These are phyloP conservation scores for Heliamphora pulchella DNA, from an alignment of 179 eudicot genomes.

Conservation along the genomic window DNA sequence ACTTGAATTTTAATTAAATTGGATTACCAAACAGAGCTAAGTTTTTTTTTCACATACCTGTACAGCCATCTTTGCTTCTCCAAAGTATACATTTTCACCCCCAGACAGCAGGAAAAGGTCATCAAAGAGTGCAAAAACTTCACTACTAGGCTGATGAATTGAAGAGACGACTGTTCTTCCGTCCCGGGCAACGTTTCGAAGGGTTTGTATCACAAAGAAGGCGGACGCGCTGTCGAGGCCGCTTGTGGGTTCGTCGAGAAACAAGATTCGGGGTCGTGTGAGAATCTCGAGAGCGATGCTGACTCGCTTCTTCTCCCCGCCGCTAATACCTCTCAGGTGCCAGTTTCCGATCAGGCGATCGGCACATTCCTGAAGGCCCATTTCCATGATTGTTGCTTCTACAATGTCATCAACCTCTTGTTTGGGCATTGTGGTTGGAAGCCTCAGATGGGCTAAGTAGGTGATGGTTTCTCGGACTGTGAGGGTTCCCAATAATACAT, in stretches of 20 bases:
- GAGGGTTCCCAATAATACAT: slow-evolving; percentile 68
- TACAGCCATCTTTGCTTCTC: slow-evolving; percentile 57
- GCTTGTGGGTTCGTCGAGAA: slow-evolving; percentile 89
- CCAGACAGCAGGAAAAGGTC: slow-evolving; percentile 65
- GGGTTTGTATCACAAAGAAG: slow-evolving; percentile 69
- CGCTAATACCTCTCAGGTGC: slow-evolving; percentile 83
- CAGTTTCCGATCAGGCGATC: slow-evolving; percentile 66
- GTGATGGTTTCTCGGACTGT: slow-evolving; percentile 73
- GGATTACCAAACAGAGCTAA: too few species aligned
- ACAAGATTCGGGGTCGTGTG: slow-evolving; percentile 59
- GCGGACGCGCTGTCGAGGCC: slow-evolving; percentile 97
- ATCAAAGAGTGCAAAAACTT: slow-evolving; percentile 82
- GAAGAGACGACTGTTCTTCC: slow-evolving; percentile 69
- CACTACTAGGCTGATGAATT: slow-evolving; percentile 92
- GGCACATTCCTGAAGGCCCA: slow-evolving; percentile 82
- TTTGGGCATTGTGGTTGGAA: slow-evolving; percentile 44
- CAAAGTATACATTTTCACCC: slow-evolving; percentile 74
- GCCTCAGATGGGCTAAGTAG: slow-evolving; percentile 73
- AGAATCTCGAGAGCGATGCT: slow-evolving; percentile 82
- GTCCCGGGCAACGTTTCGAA: slow-evolving; percentile 57
- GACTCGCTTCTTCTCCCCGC: slow-evolving; percentile 74
- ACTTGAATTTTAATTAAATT: too few species aligned
- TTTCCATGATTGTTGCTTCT: slow-evolving; percentile 61
- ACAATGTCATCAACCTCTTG: slow-evolving; percentile 46
- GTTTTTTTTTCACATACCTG: slow-evolving; percentile 33